Conservation (phyloP, 306 rosid genomes). For the Crataegus laevigata region DNA sequence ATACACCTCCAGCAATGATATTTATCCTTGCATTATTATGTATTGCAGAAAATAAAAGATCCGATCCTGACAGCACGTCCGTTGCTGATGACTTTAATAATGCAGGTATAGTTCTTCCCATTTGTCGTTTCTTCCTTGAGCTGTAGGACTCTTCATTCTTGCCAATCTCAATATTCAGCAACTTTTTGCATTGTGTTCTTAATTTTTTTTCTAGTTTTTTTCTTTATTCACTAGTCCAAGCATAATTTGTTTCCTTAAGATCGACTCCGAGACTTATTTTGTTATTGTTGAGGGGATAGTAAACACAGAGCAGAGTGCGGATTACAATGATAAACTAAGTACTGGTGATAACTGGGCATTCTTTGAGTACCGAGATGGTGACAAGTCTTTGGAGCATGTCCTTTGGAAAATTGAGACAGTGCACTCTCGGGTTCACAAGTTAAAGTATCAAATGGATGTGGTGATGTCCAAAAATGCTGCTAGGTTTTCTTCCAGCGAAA, state of each 20-base stretch:
- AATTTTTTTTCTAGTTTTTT: background rate
- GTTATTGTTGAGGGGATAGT: slow-evolving; percentile 26
- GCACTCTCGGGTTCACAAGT: slow-evolving; percentile 60
- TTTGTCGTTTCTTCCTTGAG: background rate
- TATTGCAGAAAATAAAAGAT: slow-evolving; percentile 63
- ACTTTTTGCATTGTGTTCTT: background rate
- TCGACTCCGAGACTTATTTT: background rate
- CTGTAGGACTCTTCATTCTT: background rate
- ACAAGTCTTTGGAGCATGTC: slow-evolving; percentile 53
- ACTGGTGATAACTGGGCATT: slow-evolving; percentile 33
- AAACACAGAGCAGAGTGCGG: slow-evolving; percentile 33
- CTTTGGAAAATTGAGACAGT: slow-evolving; percentile 61
- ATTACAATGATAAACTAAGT: slow-evolving; percentile 42
- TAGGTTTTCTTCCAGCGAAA: slow-evolving; percentile 66
- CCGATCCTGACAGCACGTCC: slow-evolving; percentile 44
- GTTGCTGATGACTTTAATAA: slow-evolving; percentile 45
- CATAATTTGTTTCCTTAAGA: background rate
- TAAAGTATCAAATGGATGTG: slow-evolving; percentile 49
- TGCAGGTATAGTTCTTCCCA: slow-evolving; percentile 44
- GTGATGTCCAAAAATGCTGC: slow-evolving; percentile 56
- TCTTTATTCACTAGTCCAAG: background rate
- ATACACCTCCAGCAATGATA: background rate
- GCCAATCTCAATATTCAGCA: background rate
- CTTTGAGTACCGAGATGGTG: slow-evolving; percentile 42
- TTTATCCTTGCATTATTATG: slow-evolving; percentile 12